A percentile compares a stretch with the other conserved stretches of the same genome.
These are phyloP conservation scores for Aspergillus leporis DNA, from an alignment of 495 filamentous ascomycete species.

Conservation along the genomic window DNA sequence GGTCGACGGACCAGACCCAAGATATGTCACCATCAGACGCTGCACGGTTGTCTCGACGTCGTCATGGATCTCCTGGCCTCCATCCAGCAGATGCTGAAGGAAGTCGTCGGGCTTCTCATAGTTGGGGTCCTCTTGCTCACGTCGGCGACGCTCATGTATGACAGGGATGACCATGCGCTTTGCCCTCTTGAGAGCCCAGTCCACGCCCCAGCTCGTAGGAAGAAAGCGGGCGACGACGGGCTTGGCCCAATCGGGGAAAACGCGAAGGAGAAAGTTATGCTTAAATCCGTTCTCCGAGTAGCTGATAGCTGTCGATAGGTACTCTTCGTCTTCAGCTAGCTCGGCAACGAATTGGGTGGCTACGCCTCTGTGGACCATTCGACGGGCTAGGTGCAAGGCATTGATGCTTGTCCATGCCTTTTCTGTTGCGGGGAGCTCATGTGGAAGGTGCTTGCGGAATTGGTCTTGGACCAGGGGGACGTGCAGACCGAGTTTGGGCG, in stretches of 20 bases:
- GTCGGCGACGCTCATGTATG: background rate
- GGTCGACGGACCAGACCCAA: background rate
- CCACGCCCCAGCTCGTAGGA: constrained; percentile 1
- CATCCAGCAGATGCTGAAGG: background rate
- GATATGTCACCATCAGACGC: background rate
- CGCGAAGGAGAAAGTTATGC: background rate
- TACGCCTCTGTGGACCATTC: background rate
- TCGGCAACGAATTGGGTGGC: background rate
- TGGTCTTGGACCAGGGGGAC: background rate
- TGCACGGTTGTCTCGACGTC: background rate
- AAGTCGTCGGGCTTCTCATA: constrained; percentile 2
- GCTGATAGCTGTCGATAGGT: background rate
- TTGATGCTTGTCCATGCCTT: background rate
- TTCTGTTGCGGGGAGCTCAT: background rate
- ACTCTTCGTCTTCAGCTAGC: constrained; percentile 2
- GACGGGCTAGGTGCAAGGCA: constrained; percentile 1
- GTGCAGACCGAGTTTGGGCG: background rate
- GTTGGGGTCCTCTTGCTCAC: background rate
- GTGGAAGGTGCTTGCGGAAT: constrained; percentile 1
- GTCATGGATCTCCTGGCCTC: background rate
- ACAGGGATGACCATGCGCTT: constrained; percentile 3
- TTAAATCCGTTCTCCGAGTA: constrained; percentile 1
- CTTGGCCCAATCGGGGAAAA: background rate
- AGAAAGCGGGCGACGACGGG: background rate
- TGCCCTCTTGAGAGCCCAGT: background rate